These are phyloP conservation scores for Esteya vermicola DNA, from an alignment of 2,329 filamentous ascomycete genomes.

Conservation along the genomic window DNA sequence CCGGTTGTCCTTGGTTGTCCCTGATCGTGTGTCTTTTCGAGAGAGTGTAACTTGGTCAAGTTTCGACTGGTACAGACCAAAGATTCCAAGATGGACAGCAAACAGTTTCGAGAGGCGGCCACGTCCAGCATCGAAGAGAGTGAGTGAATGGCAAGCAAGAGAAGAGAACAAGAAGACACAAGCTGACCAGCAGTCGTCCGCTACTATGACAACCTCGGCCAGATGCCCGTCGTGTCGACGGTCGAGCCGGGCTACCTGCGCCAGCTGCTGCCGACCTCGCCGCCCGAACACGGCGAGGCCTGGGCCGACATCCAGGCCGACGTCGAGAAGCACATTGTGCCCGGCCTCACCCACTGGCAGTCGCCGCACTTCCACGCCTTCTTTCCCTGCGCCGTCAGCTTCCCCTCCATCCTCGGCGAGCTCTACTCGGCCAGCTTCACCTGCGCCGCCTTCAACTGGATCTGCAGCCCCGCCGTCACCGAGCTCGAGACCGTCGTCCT, in stretches of 20 bases:
- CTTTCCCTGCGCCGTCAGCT: slow-evolving; percentile 73
- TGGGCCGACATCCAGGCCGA: slow-evolving; percentile 74
- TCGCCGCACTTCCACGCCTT: slow-evolving; percentile 93
- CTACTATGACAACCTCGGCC: slow-evolving; percentile 65
- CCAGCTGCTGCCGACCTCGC: slow-evolving; percentile 55
- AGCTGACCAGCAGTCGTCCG: slow-evolving; percentile 48
- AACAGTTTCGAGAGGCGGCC: slow-evolving; percentile 65
- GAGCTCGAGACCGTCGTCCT: slow-evolving; percentile 87
- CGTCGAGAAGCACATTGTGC: slow-evolving; percentile 74
- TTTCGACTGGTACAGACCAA: too few relatives aligned
- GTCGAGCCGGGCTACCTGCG: slow-evolving; percentile 78
- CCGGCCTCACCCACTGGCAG: slow-evolving; percentile 87
- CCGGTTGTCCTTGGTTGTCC: too few relatives aligned
- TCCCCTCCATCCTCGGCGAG: slow-evolving; percentile 77
- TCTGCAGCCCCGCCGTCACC: slow-evolving; percentile 82
- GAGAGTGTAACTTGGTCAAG: too few relatives aligned
- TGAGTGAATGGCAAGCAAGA: slow-evolving; percentile 26
- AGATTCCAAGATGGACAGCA: slow-evolving; percentile 57
- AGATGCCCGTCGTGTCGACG: slow-evolving; percentile 58
- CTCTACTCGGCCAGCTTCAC: slow-evolving; percentile 84
- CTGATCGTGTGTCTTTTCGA: too few relatives aligned
- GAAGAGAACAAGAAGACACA: background rate
- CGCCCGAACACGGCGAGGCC: slow-evolving; percentile 52
- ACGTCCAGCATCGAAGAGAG: slow-evolving; percentile 72
- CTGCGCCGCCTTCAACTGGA: slow-evolving; percentile 92